Conservation (phyloP, 768 basidiomycete genomes). For the Kwoniella botswanensis region DNA sequence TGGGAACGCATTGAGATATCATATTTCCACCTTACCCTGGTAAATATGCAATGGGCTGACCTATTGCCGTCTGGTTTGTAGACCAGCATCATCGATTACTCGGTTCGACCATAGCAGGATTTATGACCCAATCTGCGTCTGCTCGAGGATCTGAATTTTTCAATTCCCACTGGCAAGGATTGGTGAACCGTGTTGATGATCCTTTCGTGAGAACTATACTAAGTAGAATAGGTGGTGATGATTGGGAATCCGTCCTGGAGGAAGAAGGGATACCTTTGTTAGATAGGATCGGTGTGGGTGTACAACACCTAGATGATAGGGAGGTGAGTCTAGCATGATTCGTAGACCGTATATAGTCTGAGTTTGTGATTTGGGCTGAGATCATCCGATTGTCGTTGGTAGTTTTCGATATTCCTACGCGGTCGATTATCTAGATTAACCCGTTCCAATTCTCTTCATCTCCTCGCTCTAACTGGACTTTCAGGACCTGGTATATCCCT, state of each 20-base stretch:
- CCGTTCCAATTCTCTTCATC: conserved; percentile 34
- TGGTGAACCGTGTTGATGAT: conserved; percentile 50
- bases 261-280: conserved; percentile 51
- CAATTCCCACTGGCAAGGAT: conserved; percentile 45
- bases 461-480: conserved; percentile 49
- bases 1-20: background rate
- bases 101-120: conserved; percentile 47
- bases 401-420: conserved; percentile 39
- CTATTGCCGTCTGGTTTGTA: background rate
- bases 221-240: conserved; percentile 44
- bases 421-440: conserved; percentile 35
- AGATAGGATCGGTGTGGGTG: conserved; percentile 51
- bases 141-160: conserved; percentile 38
- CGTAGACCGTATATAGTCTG: too few species aligned
- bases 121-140: conserved; percentile 36
- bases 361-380: background rate
- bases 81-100: conserved; percentile 52
- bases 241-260: conserved; percentile 52
- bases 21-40: background rate
- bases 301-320: conserved; percentile 47
- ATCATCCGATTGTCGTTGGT: background rate
- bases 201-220: conserved; percentile 54
- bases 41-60: background rate
- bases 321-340: conserved; percentile 34
- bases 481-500: conserved; percentile 37